Percentiles rank a stretch among this genome's conserved stretches.
phyloP scores from a whole-genome alignment of 179 eudicot genomes.

The Beta corolliflora region DNA sequence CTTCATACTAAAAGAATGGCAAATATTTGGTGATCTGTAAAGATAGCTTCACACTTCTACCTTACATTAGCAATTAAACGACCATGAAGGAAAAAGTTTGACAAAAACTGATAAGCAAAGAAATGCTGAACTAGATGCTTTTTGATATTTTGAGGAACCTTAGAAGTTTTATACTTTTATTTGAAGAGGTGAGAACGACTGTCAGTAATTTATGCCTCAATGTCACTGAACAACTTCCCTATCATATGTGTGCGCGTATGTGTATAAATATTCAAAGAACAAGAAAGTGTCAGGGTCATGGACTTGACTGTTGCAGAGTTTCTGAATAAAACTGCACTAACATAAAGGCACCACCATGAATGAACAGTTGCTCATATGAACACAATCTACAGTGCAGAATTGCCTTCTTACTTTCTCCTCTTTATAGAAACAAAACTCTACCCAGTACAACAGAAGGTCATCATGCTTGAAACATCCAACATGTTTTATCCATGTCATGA shows the following conservation, averaged over 20 bases:
- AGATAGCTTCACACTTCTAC: neutral
- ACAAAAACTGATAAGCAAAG: neutral
- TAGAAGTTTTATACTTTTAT: neutral
- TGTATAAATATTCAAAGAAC: neutral
- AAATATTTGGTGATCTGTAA: neutral
- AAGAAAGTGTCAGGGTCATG: neutral
- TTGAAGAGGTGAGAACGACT: neutral
- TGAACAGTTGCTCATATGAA: neutral
- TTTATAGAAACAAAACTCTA: too few species aligned
- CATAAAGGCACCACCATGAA: neutral
- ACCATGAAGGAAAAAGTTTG: neutral
- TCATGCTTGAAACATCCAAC: neutral
- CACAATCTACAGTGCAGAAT: neutral
- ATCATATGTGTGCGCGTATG: neutral
- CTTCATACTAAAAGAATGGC: neutral
- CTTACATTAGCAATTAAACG: neutral
- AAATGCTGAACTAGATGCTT: neutral
- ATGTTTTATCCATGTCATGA: neutral
- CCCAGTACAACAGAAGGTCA: constrained; percentile 1
- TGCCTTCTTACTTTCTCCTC: neutral
- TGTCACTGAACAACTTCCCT: neutral
- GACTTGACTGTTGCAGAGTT: neutral
- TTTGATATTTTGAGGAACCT: neutral
- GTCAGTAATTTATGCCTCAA: neutral
- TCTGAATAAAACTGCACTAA: neutral